Conservation (phyloP, 768 basidiomycete species). For the Epithele typhae region DNA sequence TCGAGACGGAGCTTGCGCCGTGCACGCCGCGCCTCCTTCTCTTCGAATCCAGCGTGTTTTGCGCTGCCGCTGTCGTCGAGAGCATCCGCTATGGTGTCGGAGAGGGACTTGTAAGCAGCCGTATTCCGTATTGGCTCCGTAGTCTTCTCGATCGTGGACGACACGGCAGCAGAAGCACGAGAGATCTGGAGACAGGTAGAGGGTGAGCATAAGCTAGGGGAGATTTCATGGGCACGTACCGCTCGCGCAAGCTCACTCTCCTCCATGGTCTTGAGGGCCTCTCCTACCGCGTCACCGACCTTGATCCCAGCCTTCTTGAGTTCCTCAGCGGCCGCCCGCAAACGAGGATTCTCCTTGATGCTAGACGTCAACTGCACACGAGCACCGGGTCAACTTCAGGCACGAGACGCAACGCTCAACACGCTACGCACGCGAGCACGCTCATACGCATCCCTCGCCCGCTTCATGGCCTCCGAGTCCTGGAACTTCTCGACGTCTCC, state of each 20-base stretch:
- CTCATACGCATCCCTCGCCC: conserved; percentile 88
- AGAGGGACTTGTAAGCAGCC: conserved; percentile 85
- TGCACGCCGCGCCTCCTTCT: conserved; percentile 83
- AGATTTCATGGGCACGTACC: conserved; percentile 37
- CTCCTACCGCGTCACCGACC: conserved; percentile 89
- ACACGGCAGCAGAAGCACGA: conserved; percentile 79
- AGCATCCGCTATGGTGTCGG: conserved; percentile 87
- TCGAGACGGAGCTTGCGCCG: conserved; percentile 76
- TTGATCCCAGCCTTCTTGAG: conserved; percentile 85
- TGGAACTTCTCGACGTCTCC: conserved; percentile 97
- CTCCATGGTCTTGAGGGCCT: conserved; percentile 90
- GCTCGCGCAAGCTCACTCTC: conserved; percentile 90
- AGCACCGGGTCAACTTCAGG: too few relatives aligned
- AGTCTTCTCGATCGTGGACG: conserved; percentile 78
- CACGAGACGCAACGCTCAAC: too few relatives aligned
- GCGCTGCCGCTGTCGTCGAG: conserved; percentile 91
- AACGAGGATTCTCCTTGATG: conserved; percentile 91
- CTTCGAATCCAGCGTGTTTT: conserved; percentile 94
- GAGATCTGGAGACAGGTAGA: conserved; percentile 62
- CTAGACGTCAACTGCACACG: conserved; percentile 60
- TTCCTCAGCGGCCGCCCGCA: conserved; percentile 91
- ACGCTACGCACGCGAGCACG: conserved; percentile 74
- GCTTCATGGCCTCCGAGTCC: conserved; percentile 95
- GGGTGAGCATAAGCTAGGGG: not conserved
- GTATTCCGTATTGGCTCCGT: conserved; percentile 98